Evolutionary conservation across 2,329 filamentous ascomycete species (phyloP), one percentile per base, ranked within the genome.

Genomic region (Alternaria ethzedia): DNA sequence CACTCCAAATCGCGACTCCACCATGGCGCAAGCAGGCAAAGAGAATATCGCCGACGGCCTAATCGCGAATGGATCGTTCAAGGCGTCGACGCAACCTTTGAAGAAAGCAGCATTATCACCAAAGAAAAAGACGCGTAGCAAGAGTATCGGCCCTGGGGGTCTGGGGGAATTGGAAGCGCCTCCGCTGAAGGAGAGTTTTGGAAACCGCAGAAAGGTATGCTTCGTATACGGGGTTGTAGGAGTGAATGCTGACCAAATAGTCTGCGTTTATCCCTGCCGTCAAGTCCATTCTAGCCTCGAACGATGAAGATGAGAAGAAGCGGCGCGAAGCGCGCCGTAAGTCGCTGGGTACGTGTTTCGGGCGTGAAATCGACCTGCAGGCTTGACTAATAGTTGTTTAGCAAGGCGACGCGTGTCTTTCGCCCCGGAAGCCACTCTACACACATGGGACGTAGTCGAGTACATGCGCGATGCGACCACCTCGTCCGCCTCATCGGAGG

Each of bases 401-500:
- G 87, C 95, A 51, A 97, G 96, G 78, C 89, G 96, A 74, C 89
- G 96, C 75, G 96, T 99, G 32, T 98, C 95, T 0, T 99, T 99
- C 80, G 96, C 96, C 5, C 96, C 96, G 1, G 96, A 99, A 81
- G 96, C 96, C 12, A 99, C 96, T 4, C 86, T 99, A 36, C 96
- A 99, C 78, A 99, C 96, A 0, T 98, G 97, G 86, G 94, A 98
- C 75, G 94, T 96, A 59, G 88, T 97, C 47, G 95, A 98, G 75
- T 91, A 94, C 66, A 87, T 89, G 77, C 93, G 94, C 75, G 94
- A 97, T 77, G 93, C 93, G 20, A 96, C 94, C 1, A 91, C 89
- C 11, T 90, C 89, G 7, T 86, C 89, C 15, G 84, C 87, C 8
- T 91, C 91, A 0, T 91, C 90, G 1, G 92, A 95, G 67, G 89